These are phyloP conservation scores for Magnusiomyces ingens DNA, from an alignment of 1,139 yeast genomes.

Conservation along the genomic window DNA sequence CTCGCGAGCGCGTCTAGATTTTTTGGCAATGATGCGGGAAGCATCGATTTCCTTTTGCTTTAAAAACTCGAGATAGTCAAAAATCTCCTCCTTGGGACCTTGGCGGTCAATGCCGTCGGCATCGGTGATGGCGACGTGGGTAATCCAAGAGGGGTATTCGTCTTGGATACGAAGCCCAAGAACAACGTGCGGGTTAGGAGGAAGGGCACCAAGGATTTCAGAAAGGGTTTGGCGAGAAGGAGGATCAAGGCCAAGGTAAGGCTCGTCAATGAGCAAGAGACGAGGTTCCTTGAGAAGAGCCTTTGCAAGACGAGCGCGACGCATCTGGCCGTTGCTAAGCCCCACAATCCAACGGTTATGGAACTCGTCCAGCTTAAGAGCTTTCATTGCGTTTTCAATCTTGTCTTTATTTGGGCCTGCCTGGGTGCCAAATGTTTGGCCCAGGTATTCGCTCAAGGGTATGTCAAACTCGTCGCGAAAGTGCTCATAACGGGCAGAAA, in stretches of 20 bases:
- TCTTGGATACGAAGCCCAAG: slow-evolving; percentile 78
- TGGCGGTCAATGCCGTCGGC: slow-evolving; percentile 44
- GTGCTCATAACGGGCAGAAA: slow-evolving; percentile 84
- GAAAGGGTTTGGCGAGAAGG: slow-evolving; percentile 57
- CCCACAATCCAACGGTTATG: slow-evolving; percentile 75
- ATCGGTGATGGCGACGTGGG: slow-evolving; percentile 59
- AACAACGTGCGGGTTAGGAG: slow-evolving; percentile 44
- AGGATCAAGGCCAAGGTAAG: slow-evolving; percentile 87
- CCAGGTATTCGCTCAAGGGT: slow-evolving; percentile 57
- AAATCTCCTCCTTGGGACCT: slow-evolving; percentile 42
- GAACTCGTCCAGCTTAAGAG: slow-evolving; percentile 51
- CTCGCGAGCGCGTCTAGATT: neutral
- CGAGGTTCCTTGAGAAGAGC: slow-evolving; percentile 61
- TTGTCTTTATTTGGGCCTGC: slow-evolving; percentile 10
- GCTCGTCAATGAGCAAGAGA: slow-evolving; percentile 75
- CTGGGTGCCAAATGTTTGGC: slow-evolving; percentile 29
- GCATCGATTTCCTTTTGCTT: slow-evolving; percentile 16
- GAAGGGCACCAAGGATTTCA: slow-evolving; percentile 37
- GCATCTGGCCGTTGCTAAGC: slow-evolving; percentile 85
- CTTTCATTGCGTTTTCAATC: slow-evolving; percentile 41
- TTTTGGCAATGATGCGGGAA: slow-evolving; percentile 5
- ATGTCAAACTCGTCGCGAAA: slow-evolving; percentile 79
- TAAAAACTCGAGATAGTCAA: slow-evolving; percentile 29
- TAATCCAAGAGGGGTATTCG: slow-evolving; percentile 68
- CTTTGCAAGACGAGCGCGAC: slow-evolving; percentile 81